Conservation (phyloP, 306 rosid genomes). For the Alnus rubra region DNA sequence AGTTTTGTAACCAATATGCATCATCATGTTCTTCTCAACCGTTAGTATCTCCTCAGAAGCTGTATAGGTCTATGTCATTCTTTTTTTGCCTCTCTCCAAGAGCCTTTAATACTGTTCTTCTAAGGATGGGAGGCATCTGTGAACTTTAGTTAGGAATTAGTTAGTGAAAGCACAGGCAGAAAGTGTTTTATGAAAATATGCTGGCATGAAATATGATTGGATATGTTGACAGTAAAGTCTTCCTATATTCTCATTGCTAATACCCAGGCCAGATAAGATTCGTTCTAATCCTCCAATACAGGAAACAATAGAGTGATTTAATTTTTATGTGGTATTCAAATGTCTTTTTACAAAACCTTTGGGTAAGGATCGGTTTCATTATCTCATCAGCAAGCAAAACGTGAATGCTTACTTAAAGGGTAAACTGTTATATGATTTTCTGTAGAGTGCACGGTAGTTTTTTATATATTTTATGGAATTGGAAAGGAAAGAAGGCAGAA, state of each 20-base stretch:
- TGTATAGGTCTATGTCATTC: slow-evolving; percentile 50
- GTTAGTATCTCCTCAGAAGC: slow-evolving; percentile 29
- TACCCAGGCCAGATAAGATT: no score
- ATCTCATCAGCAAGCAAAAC: no score
- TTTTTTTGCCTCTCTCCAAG: slow-evolving; percentile 15
- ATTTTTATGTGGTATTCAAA: no score
- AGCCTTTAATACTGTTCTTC: slow-evolving; percentile 11
- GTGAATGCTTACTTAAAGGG: no score
- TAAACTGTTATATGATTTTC: no score
- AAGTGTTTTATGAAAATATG: not conserved
- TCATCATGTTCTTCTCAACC: slow-evolving; percentile 38
- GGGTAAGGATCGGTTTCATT: no score
- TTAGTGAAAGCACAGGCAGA: not conserved
- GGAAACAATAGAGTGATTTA: no score
- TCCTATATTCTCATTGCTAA: not conserved
- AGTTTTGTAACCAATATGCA: slow-evolving; percentile 58
- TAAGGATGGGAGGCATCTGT: slow-evolving; percentile 21
- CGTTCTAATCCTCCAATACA: no score
- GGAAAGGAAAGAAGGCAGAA: no score
- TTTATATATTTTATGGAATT: no score
- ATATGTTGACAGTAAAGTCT: not conserved
- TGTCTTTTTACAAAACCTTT: no score
- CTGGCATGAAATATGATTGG: not conserved
- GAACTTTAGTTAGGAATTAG: slow-evolving; percentile 9
- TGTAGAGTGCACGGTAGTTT: no score